Evolutionary conservation across 2,329 filamentous ascomycete genomes (phyloP), one percentile per base, ranked within the genome.

Genomic region (Cladosporium sp.): DNA sequence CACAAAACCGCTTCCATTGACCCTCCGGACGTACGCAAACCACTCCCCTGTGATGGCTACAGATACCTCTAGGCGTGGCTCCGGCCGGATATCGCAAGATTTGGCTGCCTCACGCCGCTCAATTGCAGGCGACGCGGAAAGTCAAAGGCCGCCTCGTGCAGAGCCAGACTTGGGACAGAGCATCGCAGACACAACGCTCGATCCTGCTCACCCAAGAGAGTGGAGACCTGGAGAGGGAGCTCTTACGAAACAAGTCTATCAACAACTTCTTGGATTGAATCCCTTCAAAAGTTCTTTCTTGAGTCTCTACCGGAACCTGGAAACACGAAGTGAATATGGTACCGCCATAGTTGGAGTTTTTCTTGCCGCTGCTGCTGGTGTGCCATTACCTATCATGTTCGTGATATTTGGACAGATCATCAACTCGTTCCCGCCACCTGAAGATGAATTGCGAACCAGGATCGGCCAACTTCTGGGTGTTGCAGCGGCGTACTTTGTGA

Each of bases 211-310:
- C 11, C 63, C 63, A 7, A 45, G 63, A 58, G 57, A 59, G 49
- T 62, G 57, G 59, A 58, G 60, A 39, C 38, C 63, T 11, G 39
- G 54, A 11, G 50, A 60, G 7, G 50, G 50, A 5, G 30, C 55
- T 14, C 30, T 63, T 12, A 58, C 51, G 19, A 58, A 51, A 42
- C 54, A 47, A 47, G 54, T 64, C 15, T 66, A 63, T 38, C 68
- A 70, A 28, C 73, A 77, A 60, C 67, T 78, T 3, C 62, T 78
- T 30, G 75, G 75, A 12, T 61, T 75, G 38, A 75, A 79, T 58
- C 74, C 76, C 1, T 77, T 79, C 67, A 74, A 74, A 61, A 75
- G 74, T n/a, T 79, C 78, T 8, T 82, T 81, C 63, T 72, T 81
- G 55, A 71, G 75, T 19, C 72, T 82, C 0, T 82, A 78, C 66